phyloP scores from a whole-genome alignment of 2,329 filamentous ascomycete genomes.

The Aspergillus viridinutans region DNA sequence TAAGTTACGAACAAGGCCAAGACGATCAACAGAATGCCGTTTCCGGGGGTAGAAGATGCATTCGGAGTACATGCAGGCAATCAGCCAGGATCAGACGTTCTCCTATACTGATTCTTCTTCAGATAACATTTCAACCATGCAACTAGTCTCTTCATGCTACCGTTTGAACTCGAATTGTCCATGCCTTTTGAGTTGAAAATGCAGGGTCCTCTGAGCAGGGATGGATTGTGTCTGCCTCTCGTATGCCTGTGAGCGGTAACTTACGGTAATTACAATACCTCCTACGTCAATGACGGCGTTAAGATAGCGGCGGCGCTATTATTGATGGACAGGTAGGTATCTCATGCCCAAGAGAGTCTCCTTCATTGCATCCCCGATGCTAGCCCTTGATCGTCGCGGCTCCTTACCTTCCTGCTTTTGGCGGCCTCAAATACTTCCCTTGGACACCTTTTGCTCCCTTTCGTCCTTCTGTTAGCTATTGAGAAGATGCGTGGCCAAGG shows the following conservation, averaged over 20 bases:
- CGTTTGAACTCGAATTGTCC: not conserved
- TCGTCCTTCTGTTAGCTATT: not conserved
- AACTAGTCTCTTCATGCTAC: not conserved
- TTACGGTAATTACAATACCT: not conserved
- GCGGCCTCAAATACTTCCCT: not conserved
- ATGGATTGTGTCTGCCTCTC: not conserved
- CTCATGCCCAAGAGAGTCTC: not conserved
- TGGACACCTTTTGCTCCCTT: not conserved
- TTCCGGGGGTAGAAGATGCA: not conserved
- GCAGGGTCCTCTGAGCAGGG: not conserved
- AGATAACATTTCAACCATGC: too few species aligned
- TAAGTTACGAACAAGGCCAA: not conserved
- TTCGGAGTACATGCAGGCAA: not conserved
- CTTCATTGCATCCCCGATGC: not conserved
- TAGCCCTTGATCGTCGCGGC: not conserved
- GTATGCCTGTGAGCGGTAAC: not conserved
- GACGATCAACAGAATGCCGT: too few species aligned
- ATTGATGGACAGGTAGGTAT: not conserved
- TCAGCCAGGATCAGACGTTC: not conserved
- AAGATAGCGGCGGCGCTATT: not conserved
- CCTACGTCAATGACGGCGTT: not conserved
- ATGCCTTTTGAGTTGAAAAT: not conserved
- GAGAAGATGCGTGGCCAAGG: slow-evolving; percentile 12
- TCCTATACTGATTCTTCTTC: not conserved
- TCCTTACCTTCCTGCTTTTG: not conserved